Base-by-base conservation (phyloP, 2,329 filamentous ascomycete genomes). In the Arthrobotrys megalospora region DNA sequence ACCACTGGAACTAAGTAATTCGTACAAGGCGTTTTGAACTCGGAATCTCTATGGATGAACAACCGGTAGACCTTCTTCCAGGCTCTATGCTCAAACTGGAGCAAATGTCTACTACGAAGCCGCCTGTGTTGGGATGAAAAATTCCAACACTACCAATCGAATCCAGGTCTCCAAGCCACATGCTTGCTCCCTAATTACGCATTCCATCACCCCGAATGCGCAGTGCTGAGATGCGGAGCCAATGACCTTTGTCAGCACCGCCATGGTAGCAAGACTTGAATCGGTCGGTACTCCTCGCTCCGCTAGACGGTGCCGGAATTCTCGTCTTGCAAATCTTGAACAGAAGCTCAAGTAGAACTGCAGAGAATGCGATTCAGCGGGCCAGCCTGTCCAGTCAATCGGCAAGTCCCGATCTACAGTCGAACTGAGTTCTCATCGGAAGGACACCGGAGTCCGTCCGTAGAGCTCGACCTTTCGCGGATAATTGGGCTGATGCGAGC, bases 381-480 rank as follows among this genome's bases (percentile, higher is more conserved):
- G 32, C 14, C 8, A 7, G 4, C 6, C 12, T 14, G 34, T 34
- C 1, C 50, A 28, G 21, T 52, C 48, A 52, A 53, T 16, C 24
- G 14, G 24, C 50, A 12, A 34, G 24, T 34, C 21, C 7, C 7
- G 14, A 36, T 14, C 6, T 3, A n/a, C 21, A 14, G 3, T 48
- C 16, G 53, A 53, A 4, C 19, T 5, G 14, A 53, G 48, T 53
- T 21, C 14, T 24, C 32, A 24, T 38, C 55, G 16, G 55, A 43
- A 43, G 55, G 6, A 24, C 12, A 24, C 55, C 55, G 55, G 36
- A 43, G 55, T 60, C 36, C 36, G 55, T 43, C 34, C 55, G 36
- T 43, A 8, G 21, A 36, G 16, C 55, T 62, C 7, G 43, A 63
- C 38, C 43, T 48, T n/a, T 64, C 24, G 28, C 10, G 60, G 60